Evolutionary conservation across 1,284 basidiomycete species (phyloP).

Genomic region (Golubevia sp.): DNA sequence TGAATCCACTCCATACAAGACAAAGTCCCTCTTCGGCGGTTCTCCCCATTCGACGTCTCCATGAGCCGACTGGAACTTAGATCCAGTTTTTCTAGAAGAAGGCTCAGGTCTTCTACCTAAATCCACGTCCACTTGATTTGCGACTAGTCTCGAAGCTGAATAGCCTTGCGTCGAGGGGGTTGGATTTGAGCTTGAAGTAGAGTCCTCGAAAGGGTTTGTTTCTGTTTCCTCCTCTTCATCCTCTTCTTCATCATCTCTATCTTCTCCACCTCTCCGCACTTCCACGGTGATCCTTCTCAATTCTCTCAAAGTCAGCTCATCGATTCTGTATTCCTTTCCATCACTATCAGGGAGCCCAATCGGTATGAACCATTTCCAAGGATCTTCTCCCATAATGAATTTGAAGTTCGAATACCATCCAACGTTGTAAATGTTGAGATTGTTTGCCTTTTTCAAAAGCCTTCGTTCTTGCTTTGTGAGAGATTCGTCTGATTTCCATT

Average conservation of each 20-base stretch:
- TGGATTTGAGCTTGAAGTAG: neutral
- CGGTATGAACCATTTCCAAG: slow-evolving; percentile 40
- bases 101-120: neutral
- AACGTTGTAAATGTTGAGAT: slow-evolving; percentile 51
- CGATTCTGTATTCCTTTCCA: slow-evolving; percentile 25
- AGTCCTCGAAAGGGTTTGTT: neutral
- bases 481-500: slow-evolving; percentile 38
- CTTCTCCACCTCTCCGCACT: slow-evolving; percentile 7
- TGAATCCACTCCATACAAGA: no score
- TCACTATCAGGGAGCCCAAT: slow-evolving; percentile 31
- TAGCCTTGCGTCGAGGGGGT: no score
- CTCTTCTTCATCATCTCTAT: neutral
- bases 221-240: no score
- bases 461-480: slow-evolving; percentile 31
- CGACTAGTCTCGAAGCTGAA: neutral
- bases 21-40: no score
- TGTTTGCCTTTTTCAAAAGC: slow-evolving; percentile 31
- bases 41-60: no score
- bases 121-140: neutral
- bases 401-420: slow-evolving; percentile 32
- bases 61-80: no score
- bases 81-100: neutral
- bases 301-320: slow-evolving; percentile 22
- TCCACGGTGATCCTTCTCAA: slow-evolving; percentile 28
- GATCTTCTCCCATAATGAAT: slow-evolving; percentile 33